phyloP scores from a whole-genome alignment of 352 stramenopile species.

The Globisporangium uncinulatum region DNA sequence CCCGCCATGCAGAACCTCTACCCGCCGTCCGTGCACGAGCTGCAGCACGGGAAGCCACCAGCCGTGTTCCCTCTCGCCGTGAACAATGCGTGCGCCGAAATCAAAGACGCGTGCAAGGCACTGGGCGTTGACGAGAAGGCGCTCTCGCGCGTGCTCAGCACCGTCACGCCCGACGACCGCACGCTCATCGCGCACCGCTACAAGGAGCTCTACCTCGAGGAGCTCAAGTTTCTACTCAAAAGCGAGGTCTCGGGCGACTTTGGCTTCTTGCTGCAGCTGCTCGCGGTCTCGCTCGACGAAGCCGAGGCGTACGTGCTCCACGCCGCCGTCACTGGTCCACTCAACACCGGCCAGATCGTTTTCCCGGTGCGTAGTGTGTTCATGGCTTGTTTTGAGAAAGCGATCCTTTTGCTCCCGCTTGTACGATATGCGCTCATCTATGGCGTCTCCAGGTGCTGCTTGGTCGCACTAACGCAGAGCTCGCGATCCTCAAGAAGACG shows the following conservation, averaged over 20 bases:
- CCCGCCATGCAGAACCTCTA: conserved; percentile 21
- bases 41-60: conserved; percentile 6
- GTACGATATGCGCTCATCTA: too few relatives aligned
- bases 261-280: conserved; percentile 21
- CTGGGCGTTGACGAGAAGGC: conserved; percentile 19
- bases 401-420: too few relatives aligned
- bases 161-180: conserved; percentile 16
- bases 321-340: conserved; percentile 17
- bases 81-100: conserved; percentile 22
- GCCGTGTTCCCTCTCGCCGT: conserved; percentile 14
- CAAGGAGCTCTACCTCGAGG: conserved; percentile 22
- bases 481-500: conserved; percentile 40
- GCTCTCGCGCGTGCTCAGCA: conserved; percentile 17
- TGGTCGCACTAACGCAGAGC: conserved; percentile 28
- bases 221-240: conserved; percentile 19
- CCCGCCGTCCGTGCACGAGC: conserved; percentile 17
- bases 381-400: too few relatives aligned
- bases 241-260: conserved; percentile 22
- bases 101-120: conserved; percentile 19
- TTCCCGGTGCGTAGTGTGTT: conserved; percentile 16
- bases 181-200: conserved; percentile 21
- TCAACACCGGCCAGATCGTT: conserved; percentile 19
- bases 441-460: conserved; percentile 22
- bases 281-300: conserved; percentile 19
- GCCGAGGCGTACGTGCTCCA: conserved; percentile 24